These are phyloP conservation scores for Globomyces pollinis-pini DNA, from an alignment of 192 early-diverging fungal species.

Conservation along the genomic window DNA sequence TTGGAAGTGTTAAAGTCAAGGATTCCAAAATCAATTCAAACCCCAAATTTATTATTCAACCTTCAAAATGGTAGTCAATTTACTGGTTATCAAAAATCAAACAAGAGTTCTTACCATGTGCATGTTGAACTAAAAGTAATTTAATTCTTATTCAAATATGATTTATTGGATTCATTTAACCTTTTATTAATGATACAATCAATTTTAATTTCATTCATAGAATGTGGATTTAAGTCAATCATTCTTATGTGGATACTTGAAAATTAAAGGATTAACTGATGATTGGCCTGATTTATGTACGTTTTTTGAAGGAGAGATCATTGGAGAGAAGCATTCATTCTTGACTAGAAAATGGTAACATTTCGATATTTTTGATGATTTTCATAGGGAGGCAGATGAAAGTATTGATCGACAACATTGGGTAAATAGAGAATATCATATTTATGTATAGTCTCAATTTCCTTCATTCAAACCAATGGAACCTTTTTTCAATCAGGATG, in stretches of 20 bases:
- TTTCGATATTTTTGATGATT: no score
- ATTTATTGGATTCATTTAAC: neutral
- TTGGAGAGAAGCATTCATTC: slow-evolving; percentile 68
- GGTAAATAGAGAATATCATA: slow-evolving; percentile 48
- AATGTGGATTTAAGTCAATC: slow-evolving; percentile 63
- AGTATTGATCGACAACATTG: slow-evolving; percentile 67
- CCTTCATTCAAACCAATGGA: slow-evolving; percentile 36
- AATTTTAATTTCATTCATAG: slow-evolving; percentile 22
- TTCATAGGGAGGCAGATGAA: slow-evolving; percentile 65
- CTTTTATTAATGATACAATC: slow-evolving; percentile 4
- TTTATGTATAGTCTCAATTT: slow-evolving; percentile 23
- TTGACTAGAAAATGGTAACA: slow-evolving; percentile 81
- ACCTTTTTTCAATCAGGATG: slow-evolving; percentile 30
- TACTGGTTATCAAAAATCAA: slow-evolving; percentile 19
- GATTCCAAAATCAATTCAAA: no score
- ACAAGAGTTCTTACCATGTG: slow-evolving; percentile 17
- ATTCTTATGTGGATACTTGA: slow-evolving; percentile 72
- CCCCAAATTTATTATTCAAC: no score
- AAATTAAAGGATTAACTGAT: slow-evolving; percentile 71
- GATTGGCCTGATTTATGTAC: slow-evolving; percentile 77
- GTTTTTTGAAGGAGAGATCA: slow-evolving; percentile 84
- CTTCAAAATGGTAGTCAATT: no score
- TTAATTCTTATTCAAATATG: neutral
- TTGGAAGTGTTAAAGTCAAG: no score
- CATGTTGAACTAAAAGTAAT: slow-evolving; percentile 14